Percentiles rank a stretch among this genome's conserved stretches.
Conservation (phyloP, 192 early-diverging fungal genomes). For the Entomortierella beljakovae region DNA sequence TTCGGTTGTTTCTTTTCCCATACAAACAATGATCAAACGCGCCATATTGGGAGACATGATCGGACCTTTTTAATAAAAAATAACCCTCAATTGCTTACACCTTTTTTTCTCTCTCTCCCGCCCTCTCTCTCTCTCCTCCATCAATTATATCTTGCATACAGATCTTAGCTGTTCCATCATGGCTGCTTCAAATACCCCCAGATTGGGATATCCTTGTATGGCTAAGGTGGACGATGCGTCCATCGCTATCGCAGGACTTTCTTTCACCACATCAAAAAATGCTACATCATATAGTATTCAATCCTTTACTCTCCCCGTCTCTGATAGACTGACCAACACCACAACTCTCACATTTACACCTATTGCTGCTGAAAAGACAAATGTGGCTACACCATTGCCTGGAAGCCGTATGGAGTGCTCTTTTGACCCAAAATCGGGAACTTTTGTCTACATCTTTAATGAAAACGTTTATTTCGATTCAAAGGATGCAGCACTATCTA, state of each 20-base stretch:
- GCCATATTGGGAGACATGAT: not conserved
- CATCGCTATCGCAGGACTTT: slow-evolving; percentile 33
- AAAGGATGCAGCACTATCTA: slow-evolving; percentile 12
- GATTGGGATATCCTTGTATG: slow-evolving; percentile 49
- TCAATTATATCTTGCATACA: not conserved
- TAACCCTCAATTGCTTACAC: not conserved
- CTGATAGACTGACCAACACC: not conserved
- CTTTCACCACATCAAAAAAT: not conserved
- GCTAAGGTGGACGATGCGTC: slow-evolving; percentile 9
- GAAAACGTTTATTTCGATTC: slow-evolving; percentile 31
- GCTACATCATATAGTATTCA: slow-evolving; percentile 22
- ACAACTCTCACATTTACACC: not conserved
- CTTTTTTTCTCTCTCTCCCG: not conserved
- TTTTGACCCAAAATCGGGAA: slow-evolving; percentile 20
- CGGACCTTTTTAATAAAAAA: not conserved
- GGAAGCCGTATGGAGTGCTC: slow-evolving; percentile 37
- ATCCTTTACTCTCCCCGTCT: slow-evolving; percentile 23
- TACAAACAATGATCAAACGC: too few relatives aligned
- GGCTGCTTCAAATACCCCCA: slow-evolving; percentile 6
- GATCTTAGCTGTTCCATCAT: not conserved
- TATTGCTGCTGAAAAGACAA: not conserved
- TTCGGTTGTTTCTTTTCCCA: too few relatives aligned
- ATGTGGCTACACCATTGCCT: not conserved
- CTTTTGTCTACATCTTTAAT: slow-evolving; percentile 45
- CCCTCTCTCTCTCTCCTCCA: not conserved